Percentiles rank a stretch among this genome's conserved stretches.
Conservation (phyloP, 208 protist genomes). For the Trichomonas tenax region DNA sequence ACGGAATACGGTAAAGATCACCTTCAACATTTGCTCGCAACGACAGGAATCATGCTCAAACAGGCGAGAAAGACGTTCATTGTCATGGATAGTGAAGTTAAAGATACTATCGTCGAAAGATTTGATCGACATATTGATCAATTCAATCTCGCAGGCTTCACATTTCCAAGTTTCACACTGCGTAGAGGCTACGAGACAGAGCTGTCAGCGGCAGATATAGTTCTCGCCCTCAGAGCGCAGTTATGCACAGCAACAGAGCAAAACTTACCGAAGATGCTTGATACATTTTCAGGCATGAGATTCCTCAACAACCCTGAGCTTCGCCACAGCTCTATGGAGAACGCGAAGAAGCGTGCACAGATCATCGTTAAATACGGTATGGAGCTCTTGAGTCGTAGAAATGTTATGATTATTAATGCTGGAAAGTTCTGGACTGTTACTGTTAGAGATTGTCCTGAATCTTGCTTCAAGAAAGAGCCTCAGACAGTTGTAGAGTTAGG, state of each 20-base stretch:
- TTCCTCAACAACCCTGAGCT: neutral
- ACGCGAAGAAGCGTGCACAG: neutral
- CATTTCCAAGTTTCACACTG: neutral
- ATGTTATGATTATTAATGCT: neutral
- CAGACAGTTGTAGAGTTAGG: neutral
- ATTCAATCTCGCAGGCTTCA: neutral
- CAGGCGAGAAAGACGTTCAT: neutral
- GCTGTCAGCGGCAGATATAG: neutral
- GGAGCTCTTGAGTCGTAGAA: neutral
- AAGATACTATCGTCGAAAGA: neutral
- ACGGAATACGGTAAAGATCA: neutral
- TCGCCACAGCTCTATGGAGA: neutral
- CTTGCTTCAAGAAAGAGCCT: neutral
- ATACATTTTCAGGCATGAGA: neutral
- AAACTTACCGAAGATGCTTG: neutral
- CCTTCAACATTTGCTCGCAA: neutral
- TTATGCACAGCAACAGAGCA: neutral
- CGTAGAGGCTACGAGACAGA: neutral
- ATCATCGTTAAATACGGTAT: neutral
- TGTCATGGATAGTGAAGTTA: neutral
- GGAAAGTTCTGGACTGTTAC: neutral
- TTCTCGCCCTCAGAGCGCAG: neutral
- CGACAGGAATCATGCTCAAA: neutral
- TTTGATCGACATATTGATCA: neutral
- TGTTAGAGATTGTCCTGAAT: neutral